A percentile compares a stretch with the other conserved stretches of the same genome.
phyloP scores from a whole-genome alignment of 768 basidiomycete genomes.

The Boletus tylopilopsis region DNA sequence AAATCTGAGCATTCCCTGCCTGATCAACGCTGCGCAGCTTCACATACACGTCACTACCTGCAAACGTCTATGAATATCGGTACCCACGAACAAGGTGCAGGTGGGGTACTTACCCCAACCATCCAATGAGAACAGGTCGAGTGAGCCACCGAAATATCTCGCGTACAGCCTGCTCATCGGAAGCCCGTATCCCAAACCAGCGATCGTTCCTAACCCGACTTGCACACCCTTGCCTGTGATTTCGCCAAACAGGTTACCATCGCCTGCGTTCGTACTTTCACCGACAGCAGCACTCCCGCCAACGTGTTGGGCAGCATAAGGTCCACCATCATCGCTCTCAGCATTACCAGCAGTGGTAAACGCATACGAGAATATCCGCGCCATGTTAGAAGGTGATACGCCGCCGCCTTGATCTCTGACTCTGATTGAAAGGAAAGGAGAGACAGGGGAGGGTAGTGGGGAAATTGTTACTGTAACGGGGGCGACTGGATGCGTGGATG shows the following conservation, averaged over 20 bases:
- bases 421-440: conserved; percentile 65
- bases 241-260: conserved; percentile 65
- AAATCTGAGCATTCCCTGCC: conserved; percentile 50
- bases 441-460: conserved; percentile 39
- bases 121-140: conserved; percentile 77
- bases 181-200: conserved; percentile 83
- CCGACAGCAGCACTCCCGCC: conserved; percentile 65
- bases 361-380: conserved; percentile 84
- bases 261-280: conserved; percentile 37
- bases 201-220: conserved; percentile 83
- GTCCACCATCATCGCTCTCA: conserved; percentile 53
- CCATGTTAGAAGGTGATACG: conserved; percentile 68
- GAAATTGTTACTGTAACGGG: conserved; percentile 73
- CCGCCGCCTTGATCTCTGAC: conserved; percentile 88
- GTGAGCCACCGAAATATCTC: conserved; percentile 82
- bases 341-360: conserved; percentile 77
- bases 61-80: neutral
- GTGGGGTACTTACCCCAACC: conserved; percentile 63
- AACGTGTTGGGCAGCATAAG: conserved; percentile 76
- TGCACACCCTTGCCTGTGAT: conserved; percentile 76
- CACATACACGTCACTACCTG: conserved; percentile 52
- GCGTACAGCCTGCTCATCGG: conserved; percentile 78
- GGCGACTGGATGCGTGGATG: conserved; percentile 41
- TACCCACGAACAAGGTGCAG: neutral
- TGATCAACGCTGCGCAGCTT: conserved; percentile 52